Conservation (phyloP, 2,329 filamentous ascomycete species). For the Aspergillus hiratsukae region DNA sequence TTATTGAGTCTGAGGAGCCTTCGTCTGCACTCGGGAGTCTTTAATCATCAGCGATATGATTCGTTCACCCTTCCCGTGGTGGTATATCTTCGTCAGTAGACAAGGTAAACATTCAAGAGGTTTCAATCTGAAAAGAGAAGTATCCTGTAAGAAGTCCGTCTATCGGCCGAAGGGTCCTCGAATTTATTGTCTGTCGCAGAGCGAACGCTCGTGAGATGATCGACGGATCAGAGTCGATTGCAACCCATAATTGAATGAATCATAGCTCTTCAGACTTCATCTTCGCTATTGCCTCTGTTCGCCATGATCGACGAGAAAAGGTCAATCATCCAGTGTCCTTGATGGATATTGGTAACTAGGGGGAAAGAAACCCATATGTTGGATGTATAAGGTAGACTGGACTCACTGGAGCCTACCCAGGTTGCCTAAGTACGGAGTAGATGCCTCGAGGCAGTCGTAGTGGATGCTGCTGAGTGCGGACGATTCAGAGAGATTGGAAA, state of each 20-base stretch:
- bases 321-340: too few species aligned
- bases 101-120: neutral
- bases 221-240: neutral
- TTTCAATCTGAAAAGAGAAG: neutral
- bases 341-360: neutral
- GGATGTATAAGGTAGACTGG: neutral
- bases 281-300: too few species aligned
- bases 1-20: neutral
- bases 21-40: neutral
- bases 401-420: too few species aligned
- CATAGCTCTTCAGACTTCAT: too few species aligned
- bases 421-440: neutral
- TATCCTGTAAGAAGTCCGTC: neutral
- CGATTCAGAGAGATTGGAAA: constrained; percentile 5
- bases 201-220: neutral
- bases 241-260: neutral
- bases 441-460: neutral
- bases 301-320: neutral
- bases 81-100: neutral
- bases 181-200: neutral
- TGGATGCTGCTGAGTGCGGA: neutral
- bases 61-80: neutral
- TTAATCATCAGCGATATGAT: neutral
- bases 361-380: neutral
- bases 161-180: neutral